Evolutionary conservation across 495 filamentous ascomycete species (phyloP).

Genomic region (Bacidia gigantensis): DNA sequence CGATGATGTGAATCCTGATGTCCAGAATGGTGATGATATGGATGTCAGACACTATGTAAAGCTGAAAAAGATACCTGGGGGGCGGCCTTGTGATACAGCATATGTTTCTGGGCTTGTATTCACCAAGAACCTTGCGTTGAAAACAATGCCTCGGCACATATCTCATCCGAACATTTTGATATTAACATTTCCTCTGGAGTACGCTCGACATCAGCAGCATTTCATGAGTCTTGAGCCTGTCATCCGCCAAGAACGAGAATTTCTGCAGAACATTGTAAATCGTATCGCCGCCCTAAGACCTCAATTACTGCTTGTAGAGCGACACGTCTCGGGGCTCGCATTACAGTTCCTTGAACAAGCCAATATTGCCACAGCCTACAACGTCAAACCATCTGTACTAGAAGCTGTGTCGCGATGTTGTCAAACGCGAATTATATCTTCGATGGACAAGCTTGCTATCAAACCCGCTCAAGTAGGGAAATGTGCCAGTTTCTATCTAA

Average conservation of each 20-base stretch:
- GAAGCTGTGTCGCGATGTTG: constrained; percentile 87
- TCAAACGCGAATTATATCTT: constrained; percentile 82
- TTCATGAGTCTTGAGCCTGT: constrained; percentile 98
- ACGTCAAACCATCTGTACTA: constrained; percentile 90
- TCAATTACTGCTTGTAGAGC: constrained; percentile 74
- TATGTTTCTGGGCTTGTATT: constrained; percentile 96
- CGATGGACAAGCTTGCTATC: constrained; percentile 83
- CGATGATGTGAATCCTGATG: constrained; percentile 87
- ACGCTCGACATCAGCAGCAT: constrained; percentile 84
- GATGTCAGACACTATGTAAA: constrained; percentile 99
- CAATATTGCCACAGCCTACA: constrained; percentile 82
- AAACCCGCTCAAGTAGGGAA: constrained; percentile 65
- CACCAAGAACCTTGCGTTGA: constrained; percentile 88
- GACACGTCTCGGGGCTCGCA: constrained; percentile 80
- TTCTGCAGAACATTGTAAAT: constrained; percentile 79
- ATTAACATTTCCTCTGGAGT: constrained; percentile 90
- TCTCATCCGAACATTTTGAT: constrained; percentile 76
- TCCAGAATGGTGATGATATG: constrained; percentile 80
- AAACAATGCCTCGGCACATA: constrained; percentile 87
- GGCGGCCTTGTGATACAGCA: constrained; percentile 74
- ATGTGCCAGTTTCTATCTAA: constrained; percentile 80
- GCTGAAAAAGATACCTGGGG: constrained; percentile 87
- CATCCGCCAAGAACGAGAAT: constrained; percentile 93
- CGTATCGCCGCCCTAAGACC: constrained; percentile 79
- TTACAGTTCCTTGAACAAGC: constrained; percentile 75